Evolutionary conservation across 176 grass and related monocot genomes (phyloP).

Genomic region (Zoysia japonica): DNA sequence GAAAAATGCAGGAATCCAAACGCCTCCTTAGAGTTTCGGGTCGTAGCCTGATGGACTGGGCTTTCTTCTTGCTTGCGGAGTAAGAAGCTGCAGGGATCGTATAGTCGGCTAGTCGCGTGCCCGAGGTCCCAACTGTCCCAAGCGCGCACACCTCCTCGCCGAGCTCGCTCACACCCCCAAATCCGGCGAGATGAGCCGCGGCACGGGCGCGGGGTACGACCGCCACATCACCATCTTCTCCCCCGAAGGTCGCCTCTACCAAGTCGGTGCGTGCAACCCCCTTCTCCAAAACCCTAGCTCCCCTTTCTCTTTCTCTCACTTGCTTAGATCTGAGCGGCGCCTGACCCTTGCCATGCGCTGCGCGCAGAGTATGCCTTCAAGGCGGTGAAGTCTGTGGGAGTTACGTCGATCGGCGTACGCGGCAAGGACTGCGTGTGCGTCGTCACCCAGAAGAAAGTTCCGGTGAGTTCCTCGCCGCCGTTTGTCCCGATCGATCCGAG

Average conservation of each 20-base stretch:
- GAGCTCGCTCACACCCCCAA: not conserved
- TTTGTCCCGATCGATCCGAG: not conserved
- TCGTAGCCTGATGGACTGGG: not conserved
- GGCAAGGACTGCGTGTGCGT: constrained; percentile 90
- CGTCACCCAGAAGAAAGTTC: constrained; percentile 99
- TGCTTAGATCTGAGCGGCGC: constrained; percentile 29
- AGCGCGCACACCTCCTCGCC: not conserved
- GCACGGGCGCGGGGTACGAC: constrained; percentile 92
- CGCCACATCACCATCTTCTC: constrained; percentile 99
- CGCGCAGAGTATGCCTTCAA: constrained; percentile 97
- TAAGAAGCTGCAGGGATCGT: constrained; percentile 12
- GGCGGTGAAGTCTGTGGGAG: constrained; percentile 89
- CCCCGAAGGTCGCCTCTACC: constrained; percentile 93
- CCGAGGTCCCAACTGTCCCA: not conserved
- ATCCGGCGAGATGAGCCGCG: constrained; percentile 64
- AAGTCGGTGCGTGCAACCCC: constrained; percentile 82
- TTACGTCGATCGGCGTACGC: constrained; percentile 95
- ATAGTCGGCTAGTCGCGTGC: not conserved
- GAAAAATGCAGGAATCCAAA: too few relatives aligned
- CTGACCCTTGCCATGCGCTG: constrained; percentile 18
- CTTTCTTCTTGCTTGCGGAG: constrained; percentile 40
- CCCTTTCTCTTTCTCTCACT: not conserved
- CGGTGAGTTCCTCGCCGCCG: constrained; percentile 59
- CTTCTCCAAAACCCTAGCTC: constrained; percentile 34
- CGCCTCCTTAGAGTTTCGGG: not conserved